Base-by-base conservation (phyloP, 192 early-diverging fungal genomes). In the Mortierella hygrophila region DNA sequence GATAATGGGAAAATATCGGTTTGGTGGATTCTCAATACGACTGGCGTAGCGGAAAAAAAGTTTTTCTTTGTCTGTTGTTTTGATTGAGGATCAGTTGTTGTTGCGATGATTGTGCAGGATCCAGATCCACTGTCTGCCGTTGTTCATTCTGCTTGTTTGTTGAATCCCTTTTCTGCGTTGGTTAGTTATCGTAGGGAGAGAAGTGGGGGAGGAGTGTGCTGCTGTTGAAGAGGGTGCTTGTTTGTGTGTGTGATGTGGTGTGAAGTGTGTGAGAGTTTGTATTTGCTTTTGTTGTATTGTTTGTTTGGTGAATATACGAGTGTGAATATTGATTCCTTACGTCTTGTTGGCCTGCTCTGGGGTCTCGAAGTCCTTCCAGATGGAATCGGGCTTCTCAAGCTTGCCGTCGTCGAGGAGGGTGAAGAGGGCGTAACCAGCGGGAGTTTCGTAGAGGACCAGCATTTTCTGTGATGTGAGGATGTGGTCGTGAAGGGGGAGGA, bases 341-440 rank as follows among this genome's bases (percentile, higher is more conserved):
- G 95, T 92, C 89, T 96, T 94, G 91, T 98, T 97, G 71, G 98
- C 98, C 70, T 89, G 88, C 71, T 96, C 97, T 40, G 97, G 90
- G 41, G 97, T 95, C 76, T 94, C 95, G 88, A 99, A 99, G 82
- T 95, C 91, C 89, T 96, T 95, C 93, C 93, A 94, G 80, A 99
- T 90, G 69, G 94, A 90, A 68, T 98, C 97, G 57, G 96, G 94
- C 86, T 97, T 95, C 83, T 93, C 90, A 78, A 99, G 91, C 91
- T 97, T 97, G 75, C 91, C 94, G 82, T 98, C 96, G 88, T 98
- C 95, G 70, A 95, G 90, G 91, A 98, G 91, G 93, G 96, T 97
- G 92, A 99, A 99, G 70, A 99, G 93, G 80, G 98, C 97, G 82
- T 97, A 99, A 70, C 98, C 98, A 70, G 98, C 97, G 71, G 97